phyloP scores from a whole-genome alignment of 1,284 basidiomycete species.

The Cerrena zonata region DNA sequence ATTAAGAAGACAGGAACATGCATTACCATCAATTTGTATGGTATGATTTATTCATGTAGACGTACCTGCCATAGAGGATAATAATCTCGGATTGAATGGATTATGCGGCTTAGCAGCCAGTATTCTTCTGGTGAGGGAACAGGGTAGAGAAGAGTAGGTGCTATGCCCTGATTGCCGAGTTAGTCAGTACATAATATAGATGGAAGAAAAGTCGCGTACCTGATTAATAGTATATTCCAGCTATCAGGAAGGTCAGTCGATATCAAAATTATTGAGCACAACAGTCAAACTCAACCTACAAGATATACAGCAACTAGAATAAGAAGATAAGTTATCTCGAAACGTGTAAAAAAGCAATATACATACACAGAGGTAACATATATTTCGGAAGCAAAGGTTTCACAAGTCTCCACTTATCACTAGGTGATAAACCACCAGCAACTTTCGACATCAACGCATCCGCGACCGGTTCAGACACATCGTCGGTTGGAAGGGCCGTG shows the following conservation, averaged over 20 bases:
- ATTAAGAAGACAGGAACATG: constrained; percentile 2
- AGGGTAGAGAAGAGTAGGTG: constrained; percentile 88
- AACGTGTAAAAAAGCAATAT: constrained; percentile 39
- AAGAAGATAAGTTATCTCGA: constrained; percentile 67
- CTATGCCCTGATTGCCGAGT: constrained; percentile 55
- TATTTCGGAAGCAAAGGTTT: constrained; percentile 71
- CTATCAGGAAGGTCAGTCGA: constrained; percentile 31
- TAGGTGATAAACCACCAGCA: constrained; percentile 46
- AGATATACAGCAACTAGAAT: constrained; percentile 68
- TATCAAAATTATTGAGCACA: constrained; percentile 14
- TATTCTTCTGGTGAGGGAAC: constrained; percentile 60
- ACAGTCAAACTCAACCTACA: constrained; percentile 63
- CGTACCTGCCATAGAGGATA: constrained; percentile 89
- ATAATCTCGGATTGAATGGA: constrained; percentile 85
- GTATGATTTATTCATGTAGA: background rate
- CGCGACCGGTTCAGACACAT: constrained; percentile 35
- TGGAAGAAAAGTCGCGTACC: too few species aligned
- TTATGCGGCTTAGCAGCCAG: constrained; percentile 67
- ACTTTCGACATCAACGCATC: constrained; percentile 15
- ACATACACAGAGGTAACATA: constrained; percentile 77
- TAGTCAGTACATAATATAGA: too few species aligned
- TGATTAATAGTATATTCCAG: constrained; percentile 93
- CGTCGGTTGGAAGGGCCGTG: constrained; percentile 44
- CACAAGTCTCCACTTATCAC: constrained; percentile 75
- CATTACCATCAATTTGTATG: background rate